phyloP scores from a whole-genome alignment of 2,329 filamentous ascomycete species.

The Ophiostoma sp. region DNA sequence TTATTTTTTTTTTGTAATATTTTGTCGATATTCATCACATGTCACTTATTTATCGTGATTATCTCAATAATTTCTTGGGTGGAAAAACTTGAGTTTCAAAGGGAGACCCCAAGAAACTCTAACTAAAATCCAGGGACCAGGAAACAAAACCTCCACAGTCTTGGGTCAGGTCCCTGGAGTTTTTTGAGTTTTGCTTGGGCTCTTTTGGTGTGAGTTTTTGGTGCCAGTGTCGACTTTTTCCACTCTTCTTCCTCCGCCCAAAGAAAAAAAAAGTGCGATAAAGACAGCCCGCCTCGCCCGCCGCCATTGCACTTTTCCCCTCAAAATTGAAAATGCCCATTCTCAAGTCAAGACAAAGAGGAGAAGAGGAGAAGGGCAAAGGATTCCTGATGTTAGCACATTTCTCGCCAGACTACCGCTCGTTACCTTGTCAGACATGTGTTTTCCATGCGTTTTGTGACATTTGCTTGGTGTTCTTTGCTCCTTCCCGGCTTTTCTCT shows the following conservation, averaged over 20 bases:
- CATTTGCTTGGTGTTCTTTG: no score
- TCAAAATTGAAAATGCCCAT: not conserved
- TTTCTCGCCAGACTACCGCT: not conserved
- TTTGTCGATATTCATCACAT: not conserved
- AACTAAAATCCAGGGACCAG: not conserved
- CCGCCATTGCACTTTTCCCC: not conserved
- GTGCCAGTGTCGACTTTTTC: not conserved
- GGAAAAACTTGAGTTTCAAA: not conserved
- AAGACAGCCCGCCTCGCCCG: not conserved
- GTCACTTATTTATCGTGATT: not conserved
- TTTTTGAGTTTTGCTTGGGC: not conserved
- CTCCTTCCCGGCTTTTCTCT: not conserved
- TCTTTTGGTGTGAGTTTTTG: not conserved
- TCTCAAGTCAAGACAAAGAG: not conserved
- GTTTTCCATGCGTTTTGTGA: conserved; percentile 15
- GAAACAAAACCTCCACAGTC: not conserved
- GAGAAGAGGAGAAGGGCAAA: not conserved
- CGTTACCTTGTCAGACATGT: conserved; percentile 18
- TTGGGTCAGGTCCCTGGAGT: not conserved
- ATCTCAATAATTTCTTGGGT: not conserved
- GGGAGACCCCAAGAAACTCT: not conserved
- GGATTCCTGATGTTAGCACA: not conserved
- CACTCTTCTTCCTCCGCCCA: not conserved
- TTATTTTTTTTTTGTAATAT: not conserved
- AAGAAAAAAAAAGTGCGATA: not conserved